Conservation (phyloP, 768 basidiomycete genomes). For the Nidula microcarpa region DNA sequence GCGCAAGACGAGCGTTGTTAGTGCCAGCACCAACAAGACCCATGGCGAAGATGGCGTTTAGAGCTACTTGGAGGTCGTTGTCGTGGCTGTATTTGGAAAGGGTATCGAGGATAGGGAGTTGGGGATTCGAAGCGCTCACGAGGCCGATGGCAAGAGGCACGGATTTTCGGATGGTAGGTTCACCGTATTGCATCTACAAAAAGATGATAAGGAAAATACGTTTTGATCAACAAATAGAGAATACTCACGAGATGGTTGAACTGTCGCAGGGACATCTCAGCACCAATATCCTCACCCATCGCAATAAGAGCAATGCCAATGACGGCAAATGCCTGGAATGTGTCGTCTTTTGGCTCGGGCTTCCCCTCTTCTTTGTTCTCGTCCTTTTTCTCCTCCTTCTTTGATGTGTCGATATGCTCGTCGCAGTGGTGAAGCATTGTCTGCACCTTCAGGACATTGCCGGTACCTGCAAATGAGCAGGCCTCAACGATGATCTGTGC, state of each 20-base stretch:
- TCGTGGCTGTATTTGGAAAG: conserved; percentile 99
- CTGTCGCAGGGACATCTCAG: conserved; percentile 95
- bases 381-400: conserved; percentile 56
- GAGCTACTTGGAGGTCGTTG: conserved; percentile 93
- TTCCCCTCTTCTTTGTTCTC: conserved; percentile 42
- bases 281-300: conserved; percentile 98
- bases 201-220: conserved; percentile 9
- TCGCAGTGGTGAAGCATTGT: conserved; percentile 90
- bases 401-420: conserved; percentile 72
- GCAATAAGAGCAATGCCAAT: conserved; percentile 91
- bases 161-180: conserved; percentile 85
- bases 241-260: conserved; percentile 90
- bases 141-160: conserved; percentile 95
- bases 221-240: not conserved
- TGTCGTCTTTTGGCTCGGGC: conserved; percentile 62
- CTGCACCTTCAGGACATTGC: conserved; percentile 93
- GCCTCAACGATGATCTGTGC: conserved; percentile 91
- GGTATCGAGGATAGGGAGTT: conserved; percentile 91
- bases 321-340: conserved; percentile 90
- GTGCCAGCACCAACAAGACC: conserved; percentile 96
- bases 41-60: conserved; percentile 98
- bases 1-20: conserved; percentile 96
- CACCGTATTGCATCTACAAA: conserved; percentile 96
- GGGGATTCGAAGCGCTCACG: conserved; percentile 93
- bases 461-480: conserved; percentile 92